Conservation (phyloP, 768 basidiomycete genomes). For the Lactarius sp. region DNA sequence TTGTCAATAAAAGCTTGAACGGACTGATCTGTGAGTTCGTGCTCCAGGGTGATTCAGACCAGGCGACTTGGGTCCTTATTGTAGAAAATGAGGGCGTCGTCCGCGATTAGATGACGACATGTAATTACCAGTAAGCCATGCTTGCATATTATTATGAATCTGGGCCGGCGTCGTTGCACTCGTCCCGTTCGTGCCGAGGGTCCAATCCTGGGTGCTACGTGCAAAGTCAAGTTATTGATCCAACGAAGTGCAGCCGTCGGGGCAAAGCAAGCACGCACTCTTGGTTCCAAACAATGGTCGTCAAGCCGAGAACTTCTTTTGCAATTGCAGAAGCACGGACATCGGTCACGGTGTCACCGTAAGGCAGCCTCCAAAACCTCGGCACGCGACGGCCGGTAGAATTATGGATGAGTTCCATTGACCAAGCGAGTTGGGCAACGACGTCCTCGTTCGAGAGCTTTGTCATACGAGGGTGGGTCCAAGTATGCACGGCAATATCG, state of each 20-base stretch:
- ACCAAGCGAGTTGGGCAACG: no score
- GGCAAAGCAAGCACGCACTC: slow-evolving; percentile 29
- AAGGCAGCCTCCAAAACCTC: slow-evolving; percentile 39
- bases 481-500: slow-evolving; percentile 40
- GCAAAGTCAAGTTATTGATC: neutral
- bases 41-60: slow-evolving; percentile 42
- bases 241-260: neutral
- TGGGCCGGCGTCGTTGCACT: slow-evolving; percentile 40
- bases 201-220: slow-evolving; percentile 76
- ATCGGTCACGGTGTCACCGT: slow-evolving; percentile 40
- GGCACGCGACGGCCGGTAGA: slow-evolving; percentile 39
- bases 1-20: slow-evolving; percentile 23
- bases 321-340: slow-evolving; percentile 46
- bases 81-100: slow-evolving; percentile 15
- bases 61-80: slow-evolving; percentile 32
- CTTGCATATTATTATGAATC: slow-evolving; percentile 15
- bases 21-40: slow-evolving; percentile 36
- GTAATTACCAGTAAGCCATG: slow-evolving; percentile 15
- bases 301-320: slow-evolving; percentile 42
- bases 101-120: neutral
- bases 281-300: slow-evolving; percentile 42
- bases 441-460: slow-evolving; percentile 42
- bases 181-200: slow-evolving; percentile 40
- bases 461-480: slow-evolving; percentile 48
- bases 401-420: slow-evolving; percentile 51